Percentiles rank a stretch among this genome's conserved stretches.
Evolutionary conservation across 495 filamentous ascomycete species (phyloP).

Genomic region (Articulospora tetracladia): DNA sequence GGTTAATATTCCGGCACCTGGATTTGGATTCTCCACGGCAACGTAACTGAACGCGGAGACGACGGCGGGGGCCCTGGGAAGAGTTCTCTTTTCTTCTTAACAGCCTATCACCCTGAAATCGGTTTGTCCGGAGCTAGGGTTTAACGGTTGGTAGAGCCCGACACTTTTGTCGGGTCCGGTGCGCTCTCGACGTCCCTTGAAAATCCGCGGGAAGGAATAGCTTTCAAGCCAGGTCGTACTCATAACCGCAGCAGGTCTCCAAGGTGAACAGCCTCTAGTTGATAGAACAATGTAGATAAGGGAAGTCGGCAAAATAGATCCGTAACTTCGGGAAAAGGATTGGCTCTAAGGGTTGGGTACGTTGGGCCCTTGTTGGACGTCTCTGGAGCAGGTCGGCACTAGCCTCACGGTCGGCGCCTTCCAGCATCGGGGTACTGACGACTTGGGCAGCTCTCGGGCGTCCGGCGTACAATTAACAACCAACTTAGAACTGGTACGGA

Average conservation of each 20-base stretch:
- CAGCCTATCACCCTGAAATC: slow-evolving; percentile 52
- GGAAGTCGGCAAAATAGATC: slow-evolving; percentile 71
- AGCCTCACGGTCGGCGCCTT: slow-evolving; percentile 47
- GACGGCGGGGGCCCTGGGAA: slow-evolving; percentile 59
- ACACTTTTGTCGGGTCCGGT: slow-evolving; percentile 62
- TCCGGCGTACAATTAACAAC: slow-evolving; percentile 60
- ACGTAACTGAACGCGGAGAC: slow-evolving; percentile 33
- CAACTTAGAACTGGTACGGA: slow-evolving; percentile 68
- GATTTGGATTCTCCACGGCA: slow-evolving; percentile 49
- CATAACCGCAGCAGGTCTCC: slow-evolving; percentile 69
- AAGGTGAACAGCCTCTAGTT: slow-evolving; percentile 72
- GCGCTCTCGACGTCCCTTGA: slow-evolving; percentile 64
- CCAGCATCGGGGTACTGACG: slow-evolving; percentile 50
- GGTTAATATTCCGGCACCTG: slow-evolving; percentile 60
- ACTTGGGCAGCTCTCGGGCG: slow-evolving; percentile 58
- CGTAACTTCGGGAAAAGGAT: slow-evolving; percentile 71
- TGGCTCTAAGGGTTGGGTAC: slow-evolving; percentile 64
- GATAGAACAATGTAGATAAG: slow-evolving; percentile 71
- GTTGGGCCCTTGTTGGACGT: slow-evolving; percentile 43
- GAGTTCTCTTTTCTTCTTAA: slow-evolving; percentile 71
- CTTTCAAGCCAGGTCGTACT: slow-evolving; percentile 65
- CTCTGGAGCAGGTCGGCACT: slow-evolving; percentile 53
- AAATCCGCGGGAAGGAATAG: slow-evolving; percentile 65
- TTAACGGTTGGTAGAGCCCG: slow-evolving; percentile 55
- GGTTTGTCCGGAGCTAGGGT: slow-evolving; percentile 58